Percentiles rank a stretch among this genome's conserved stretches.
Evolutionary conservation across 768 basidiomycete genomes (phyloP).

Genomic region (Termitomyces sp.): DNA sequence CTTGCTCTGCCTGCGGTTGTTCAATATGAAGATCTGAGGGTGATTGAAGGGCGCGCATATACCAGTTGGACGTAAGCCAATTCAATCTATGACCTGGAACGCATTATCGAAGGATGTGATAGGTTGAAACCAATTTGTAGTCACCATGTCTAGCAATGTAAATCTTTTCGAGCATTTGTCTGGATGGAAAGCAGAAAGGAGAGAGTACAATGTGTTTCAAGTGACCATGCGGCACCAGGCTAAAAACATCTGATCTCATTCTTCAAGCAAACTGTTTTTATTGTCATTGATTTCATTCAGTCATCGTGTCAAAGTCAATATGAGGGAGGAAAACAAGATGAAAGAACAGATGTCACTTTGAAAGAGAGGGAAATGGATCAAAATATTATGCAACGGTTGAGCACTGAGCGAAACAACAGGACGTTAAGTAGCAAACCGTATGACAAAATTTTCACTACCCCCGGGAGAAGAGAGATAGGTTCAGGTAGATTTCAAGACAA

Average conservation of each 20-base stretch:
- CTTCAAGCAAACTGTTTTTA: constrained; percentile 12
- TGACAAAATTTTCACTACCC: constrained; percentile 14
- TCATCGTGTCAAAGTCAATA: constrained; percentile 15
- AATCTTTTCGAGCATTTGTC: constrained; percentile 53
- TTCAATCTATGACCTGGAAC: constrained; percentile 67
- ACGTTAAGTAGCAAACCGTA: constrained; percentile 12
- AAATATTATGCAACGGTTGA: constrained; percentile 17
- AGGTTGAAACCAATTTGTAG: background rate
- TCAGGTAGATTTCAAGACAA: constrained; percentile 44
- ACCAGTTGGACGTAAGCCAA: constrained; percentile 71
- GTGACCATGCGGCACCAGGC: constrained; percentile 5
- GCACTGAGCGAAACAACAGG: constrained; percentile 13
- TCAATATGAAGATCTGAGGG: constrained; percentile 6
- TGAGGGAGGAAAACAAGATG: constrained; percentile 19
- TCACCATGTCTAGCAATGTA: constrained; percentile 69
- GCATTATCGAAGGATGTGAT: background rate
- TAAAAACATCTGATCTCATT: background rate
- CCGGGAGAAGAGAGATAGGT: background rate
- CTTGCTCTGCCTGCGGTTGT: constrained; percentile 46
- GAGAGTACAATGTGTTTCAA: background rate
- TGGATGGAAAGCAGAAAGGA: too few species aligned
- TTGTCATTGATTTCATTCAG: constrained; percentile 25
- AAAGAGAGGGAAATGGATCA: constrained; percentile 13
- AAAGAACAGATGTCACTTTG: constrained; percentile 14
- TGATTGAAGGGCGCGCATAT: constrained; percentile 13